Conservation (phyloP, 2,329 filamentous ascomycete genomes). For the Trichophyton schoenleinii region DNA sequence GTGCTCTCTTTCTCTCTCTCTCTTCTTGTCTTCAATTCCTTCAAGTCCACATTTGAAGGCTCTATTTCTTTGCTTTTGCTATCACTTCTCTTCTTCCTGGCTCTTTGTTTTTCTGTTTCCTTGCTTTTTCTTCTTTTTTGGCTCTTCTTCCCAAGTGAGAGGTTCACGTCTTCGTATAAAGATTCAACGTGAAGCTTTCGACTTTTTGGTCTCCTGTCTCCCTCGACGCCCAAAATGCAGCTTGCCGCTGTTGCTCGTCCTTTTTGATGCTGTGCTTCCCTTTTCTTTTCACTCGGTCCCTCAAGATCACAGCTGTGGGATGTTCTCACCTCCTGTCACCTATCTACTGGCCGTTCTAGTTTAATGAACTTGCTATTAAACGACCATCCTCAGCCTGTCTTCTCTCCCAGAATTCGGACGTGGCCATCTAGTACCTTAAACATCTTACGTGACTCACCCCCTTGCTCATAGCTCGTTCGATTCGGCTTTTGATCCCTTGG, state of each 20-base stretch:
- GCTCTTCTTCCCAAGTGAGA: slow-evolving; percentile 1
- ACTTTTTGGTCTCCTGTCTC: background rate
- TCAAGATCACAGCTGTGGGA: background rate
- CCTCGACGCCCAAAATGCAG: background rate
- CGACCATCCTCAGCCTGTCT: background rate
- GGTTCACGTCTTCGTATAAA: slow-evolving; percentile 1
- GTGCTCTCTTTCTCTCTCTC: background rate
- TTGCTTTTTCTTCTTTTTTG: background rate
- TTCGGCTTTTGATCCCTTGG: background rate
- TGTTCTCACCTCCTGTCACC: background rate
- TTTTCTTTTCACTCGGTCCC: background rate
- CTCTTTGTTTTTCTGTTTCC: background rate
- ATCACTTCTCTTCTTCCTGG: background rate
- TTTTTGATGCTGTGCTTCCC: background rate
- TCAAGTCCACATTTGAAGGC: slow-evolving; percentile 1
- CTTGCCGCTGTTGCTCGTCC: background rate
- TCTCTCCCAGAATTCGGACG: background rate
- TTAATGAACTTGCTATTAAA: slow-evolving; percentile 2
- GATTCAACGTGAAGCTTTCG: slow-evolving; percentile 1
- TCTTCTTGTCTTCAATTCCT: background rate
- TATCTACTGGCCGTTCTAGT: background rate
- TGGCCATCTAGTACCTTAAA: background rate
- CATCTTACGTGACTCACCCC: background rate
- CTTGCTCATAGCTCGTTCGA: background rate
- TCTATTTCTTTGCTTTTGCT: background rate